phyloP scores from a whole-genome alignment of 805 yeast genomes.

The Saccharomyces jurei region DNA sequence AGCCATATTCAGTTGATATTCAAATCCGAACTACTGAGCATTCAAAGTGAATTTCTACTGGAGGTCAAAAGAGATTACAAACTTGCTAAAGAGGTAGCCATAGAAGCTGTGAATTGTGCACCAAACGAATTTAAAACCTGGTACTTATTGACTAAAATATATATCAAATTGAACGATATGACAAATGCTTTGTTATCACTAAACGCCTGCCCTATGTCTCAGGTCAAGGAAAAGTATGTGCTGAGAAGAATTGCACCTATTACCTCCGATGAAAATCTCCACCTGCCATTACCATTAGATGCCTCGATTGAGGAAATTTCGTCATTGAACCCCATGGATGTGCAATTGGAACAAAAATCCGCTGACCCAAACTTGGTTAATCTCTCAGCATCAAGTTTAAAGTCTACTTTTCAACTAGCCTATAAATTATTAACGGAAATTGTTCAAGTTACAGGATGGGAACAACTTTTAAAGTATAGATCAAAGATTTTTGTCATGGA shows the following conservation, averaged over 20 bases:
- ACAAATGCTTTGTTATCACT: conserved; percentile 62
- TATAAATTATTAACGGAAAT: conserved; percentile 54
- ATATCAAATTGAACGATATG: conserved; percentile 51
- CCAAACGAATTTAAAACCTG: conserved; percentile 70
- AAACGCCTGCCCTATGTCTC: conserved; percentile 69
- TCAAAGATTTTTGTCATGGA: conserved; percentile 59
- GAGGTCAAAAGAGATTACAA: conserved; percentile 13
- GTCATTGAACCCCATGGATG: conserved; percentile 51
- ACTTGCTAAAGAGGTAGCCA: conserved; percentile 14
- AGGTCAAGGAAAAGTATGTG: conserved; percentile 51
- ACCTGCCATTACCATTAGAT: conserved; percentile 65
- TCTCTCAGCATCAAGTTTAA: conserved; percentile 59
- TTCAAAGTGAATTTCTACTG: conserved; percentile 18
- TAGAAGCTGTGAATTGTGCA: conserved; percentile 44
- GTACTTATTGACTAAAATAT: conserved; percentile 53
- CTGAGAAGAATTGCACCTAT: conserved; percentile 48
- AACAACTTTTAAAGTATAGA: conserved; percentile 45
- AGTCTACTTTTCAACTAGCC: conserved; percentile 44
- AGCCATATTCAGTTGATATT: conserved; percentile 9
- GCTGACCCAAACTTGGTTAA: conserved; percentile 51
- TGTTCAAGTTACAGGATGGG: conserved; percentile 65
- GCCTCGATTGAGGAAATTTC: conserved; percentile 60
- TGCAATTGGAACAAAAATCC: conserved; percentile 51
- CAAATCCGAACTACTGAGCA: conserved; percentile 17
- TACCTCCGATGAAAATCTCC: conserved; percentile 32